These are phyloP conservation scores for Yarrowia keelungensis DNA, from an alignment of 805 yeast species.

Conservation along the genomic window DNA sequence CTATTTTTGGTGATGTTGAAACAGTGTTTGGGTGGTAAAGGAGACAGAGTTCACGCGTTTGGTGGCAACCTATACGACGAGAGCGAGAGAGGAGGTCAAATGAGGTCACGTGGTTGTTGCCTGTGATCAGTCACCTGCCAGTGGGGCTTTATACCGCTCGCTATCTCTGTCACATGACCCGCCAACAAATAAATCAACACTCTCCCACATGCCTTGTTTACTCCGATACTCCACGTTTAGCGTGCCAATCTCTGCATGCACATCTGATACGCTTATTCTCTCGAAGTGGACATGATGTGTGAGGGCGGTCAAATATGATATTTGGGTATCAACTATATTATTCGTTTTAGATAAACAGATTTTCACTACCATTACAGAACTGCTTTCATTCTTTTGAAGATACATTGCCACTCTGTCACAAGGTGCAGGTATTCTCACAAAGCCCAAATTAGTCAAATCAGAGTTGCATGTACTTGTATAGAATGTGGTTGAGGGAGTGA, in stretches of 20 bases:
- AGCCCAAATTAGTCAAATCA: not conserved
- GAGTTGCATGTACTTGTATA: not conserved
- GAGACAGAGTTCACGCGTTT: conserved; percentile 30
- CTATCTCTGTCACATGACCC: not conserved
- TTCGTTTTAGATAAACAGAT: no score
- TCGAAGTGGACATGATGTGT: no score
- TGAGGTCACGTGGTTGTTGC: no score
- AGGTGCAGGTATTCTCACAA: no score
- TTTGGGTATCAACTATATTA: no score
- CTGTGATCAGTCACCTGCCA: no score
- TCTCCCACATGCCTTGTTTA: conserved; percentile 2
- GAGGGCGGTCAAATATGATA: no score
- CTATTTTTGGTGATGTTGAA: conserved; percentile 26
- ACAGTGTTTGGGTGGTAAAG: conserved; percentile 20
- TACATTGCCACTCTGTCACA: no score
- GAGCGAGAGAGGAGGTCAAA: not conserved
- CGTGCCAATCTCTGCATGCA: conserved; percentile 31
- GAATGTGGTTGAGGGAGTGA: not conserved
- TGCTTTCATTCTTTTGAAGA: no score
- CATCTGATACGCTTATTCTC: conserved; percentile 19
- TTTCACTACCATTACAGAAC: no score
- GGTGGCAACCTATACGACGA: conserved; percentile 7
- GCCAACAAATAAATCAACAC: not conserved
- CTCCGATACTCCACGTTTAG: not conserved
- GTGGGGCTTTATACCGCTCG: no score